Evolutionary conservation across 192 early-diverging fungal species (phyloP).

Genomic region (Backusella australiensis): DNA sequence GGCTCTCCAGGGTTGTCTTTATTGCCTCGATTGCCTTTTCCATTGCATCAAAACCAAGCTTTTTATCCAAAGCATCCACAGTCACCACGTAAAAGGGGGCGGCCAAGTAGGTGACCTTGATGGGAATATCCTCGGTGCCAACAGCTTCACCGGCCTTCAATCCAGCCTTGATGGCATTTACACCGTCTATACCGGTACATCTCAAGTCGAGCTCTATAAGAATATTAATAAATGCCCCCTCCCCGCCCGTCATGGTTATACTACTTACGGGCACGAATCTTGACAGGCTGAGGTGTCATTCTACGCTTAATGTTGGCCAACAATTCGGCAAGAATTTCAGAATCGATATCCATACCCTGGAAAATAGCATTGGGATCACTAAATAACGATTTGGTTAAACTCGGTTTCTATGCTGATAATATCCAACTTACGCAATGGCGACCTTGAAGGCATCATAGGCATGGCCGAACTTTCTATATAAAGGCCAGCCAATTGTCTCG

Average conservation of each 20-base stretch:
- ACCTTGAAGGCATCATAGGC: conserved; percentile 97
- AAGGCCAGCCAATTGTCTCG: conserved; percentile 85
- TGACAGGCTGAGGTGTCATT: conserved; percentile 94
- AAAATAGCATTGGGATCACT: conserved; percentile 87
- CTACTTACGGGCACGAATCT: conserved; percentile 80
- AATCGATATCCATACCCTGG: conserved; percentile 69
- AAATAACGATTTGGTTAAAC: neutral
- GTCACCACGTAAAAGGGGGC: conserved; percentile 94
- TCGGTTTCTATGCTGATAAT: too few relatives aligned
- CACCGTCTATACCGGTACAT: conserved; percentile 92
- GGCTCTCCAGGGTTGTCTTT: conserved; percentile 73
- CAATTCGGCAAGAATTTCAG: conserved; percentile 69
- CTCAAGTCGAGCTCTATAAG: conserved; percentile 83
- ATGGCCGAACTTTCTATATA: conserved; percentile 94
- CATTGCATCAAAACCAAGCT: conserved; percentile 80
- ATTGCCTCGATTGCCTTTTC: conserved; percentile 83
- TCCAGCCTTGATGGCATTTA: conserved; percentile 92
- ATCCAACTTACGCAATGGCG: conserved; percentile 65
- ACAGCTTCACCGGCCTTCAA: conserved; percentile 82
- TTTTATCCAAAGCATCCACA: conserved; percentile 82
- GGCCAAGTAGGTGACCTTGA: conserved; percentile 88
- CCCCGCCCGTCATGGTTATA: neutral
- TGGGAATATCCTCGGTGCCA: conserved; percentile 72
- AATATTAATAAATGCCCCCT: conserved; percentile 7
- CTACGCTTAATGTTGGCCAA: conserved; percentile 81